Percentiles rank a stretch among this genome's conserved stretches.
Conservation (phyloP, 2,329 filamentous ascomycete genomes). For the Paraphoma chrysanthemicola region DNA sequence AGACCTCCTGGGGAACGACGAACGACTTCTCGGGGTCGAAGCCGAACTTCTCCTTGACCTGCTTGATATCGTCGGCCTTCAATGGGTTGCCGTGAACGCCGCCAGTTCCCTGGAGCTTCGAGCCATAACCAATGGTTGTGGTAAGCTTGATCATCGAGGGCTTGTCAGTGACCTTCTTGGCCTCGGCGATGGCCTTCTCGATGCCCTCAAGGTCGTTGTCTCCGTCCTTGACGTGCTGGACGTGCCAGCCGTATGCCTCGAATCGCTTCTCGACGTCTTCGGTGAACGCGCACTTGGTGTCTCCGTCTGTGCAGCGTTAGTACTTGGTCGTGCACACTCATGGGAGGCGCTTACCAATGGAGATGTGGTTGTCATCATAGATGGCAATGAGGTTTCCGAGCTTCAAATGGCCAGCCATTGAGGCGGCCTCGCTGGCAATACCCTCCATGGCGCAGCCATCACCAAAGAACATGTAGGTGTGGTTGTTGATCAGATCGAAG, state of each 20-base stretch:
- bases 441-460: constrained; percentile 99
- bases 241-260: constrained; percentile 97
- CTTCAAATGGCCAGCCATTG: constrained; percentile 93
- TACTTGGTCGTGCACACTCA: background rate
- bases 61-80: constrained; percentile 91
- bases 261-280: constrained; percentile 96
- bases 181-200: constrained; percentile 84
- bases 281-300: constrained; percentile 95
- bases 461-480: constrained; percentile 96
- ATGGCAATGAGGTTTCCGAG: constrained; percentile 96
- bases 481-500: constrained; percentile 90
- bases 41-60: constrained; percentile 93
- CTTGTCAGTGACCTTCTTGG: constrained; percentile 91
- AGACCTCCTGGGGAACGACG: constrained; percentile 91
- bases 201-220: constrained; percentile 88
- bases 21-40: constrained; percentile 96
- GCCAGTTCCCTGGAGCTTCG: constrained; percentile 88
- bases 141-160: constrained; percentile 95
- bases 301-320: constrained; percentile 69
- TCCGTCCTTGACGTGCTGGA: constrained; percentile 82
- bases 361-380: constrained; percentile 99
- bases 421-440: constrained; percentile 90
- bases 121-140: constrained; percentile 97
- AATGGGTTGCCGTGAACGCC: constrained; percentile 96
- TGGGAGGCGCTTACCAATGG: constrained; percentile 63